Base-by-base conservation (phyloP, 805 yeast genomes). In the Debaryomyces castellii region DNA sequence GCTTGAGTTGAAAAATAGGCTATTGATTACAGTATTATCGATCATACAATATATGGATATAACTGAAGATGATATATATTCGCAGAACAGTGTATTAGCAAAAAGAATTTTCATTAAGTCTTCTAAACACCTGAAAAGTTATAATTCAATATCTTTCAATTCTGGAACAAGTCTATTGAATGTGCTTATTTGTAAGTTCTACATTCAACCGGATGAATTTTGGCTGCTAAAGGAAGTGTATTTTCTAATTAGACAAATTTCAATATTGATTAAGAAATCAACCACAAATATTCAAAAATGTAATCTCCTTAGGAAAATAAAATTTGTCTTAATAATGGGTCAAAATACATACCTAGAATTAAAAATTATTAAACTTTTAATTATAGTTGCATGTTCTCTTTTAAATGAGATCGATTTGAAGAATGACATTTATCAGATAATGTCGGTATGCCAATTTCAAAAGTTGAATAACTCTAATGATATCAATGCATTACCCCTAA, bases 1-100 rank as follows among this genome's bases (percentile, higher is more conserved):
- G 33, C 32, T 35, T 3, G 64, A 63, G 12, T 45, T 67, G 34
- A 44, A 46, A 24, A 54, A 55, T 11, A 63, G 60, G 33, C 49
- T 69, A 4, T 49, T 59, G 1, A 47, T 76, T 10, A 66, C 72
- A 3, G 56, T 74, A 0, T 53, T 57, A 28, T 72, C 73, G 32
- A 52, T 76, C 17, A 40, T 81, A 4, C 56, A 59, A 18, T 52
- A 67, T 18, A 66, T 74, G 12, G 81, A 80, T 48, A 59, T 72
- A 16, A 60, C 71, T 0, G 55, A 60, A 7, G 74, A 67, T 25
- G 23, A 23, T 8, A 5, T 39, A 16, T 18, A 12, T 39, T 20
- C 30, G 1, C 24, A 40, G 30, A 14, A 21, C 10, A 9, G 22
- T 17, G 12, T 33, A 4, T 30, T 30, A 30, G 3, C 34, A 4